These are phyloP conservation scores for Rosa persica DNA, from an alignment of 306 rosid genomes.

Conservation along the genomic window DNA sequence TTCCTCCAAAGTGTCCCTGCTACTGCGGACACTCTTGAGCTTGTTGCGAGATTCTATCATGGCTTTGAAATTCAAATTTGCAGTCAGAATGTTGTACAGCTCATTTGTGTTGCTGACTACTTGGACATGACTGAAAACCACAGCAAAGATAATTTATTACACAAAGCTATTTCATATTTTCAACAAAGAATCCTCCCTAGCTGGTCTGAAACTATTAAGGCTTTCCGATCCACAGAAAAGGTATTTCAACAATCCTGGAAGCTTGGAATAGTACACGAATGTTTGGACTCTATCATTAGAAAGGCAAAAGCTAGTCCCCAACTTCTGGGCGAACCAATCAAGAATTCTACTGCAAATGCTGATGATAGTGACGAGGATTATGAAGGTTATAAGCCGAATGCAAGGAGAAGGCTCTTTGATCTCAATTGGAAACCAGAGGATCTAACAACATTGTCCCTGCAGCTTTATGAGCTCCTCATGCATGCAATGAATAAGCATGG, in stretches of 20 bases:
- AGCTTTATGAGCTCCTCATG: constrained; percentile 43
- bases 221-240: constrained; percentile 34
- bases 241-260: constrained; percentile 30
- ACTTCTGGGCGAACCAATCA: constrained; percentile 44
- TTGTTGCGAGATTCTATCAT: constrained; percentile 45
- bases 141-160: constrained; percentile 44
- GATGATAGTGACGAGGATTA: constrained; percentile 23
- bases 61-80: constrained; percentile 38
- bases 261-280: constrained; percentile 47
- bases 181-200: constrained; percentile 40
- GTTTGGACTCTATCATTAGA: constrained; percentile 30
- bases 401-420: constrained; percentile 49
- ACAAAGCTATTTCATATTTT: constrained; percentile 27
- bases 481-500: constrained; percentile 33
- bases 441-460: constrained; percentile 37
- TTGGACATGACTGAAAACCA: constrained; percentile 48
- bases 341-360: not conserved
- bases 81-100: constrained; percentile 43
- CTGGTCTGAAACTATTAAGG: constrained; percentile 49
- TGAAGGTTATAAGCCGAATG: constrained; percentile 17
- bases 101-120: constrained; percentile 39
- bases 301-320: constrained; percentile 35
- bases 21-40: constrained; percentile 33
- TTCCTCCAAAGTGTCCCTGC: constrained; percentile 41
- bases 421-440: constrained; percentile 41